Conservation (phyloP, 805 yeast genomes). For the Lachancea sp. region DNA sequence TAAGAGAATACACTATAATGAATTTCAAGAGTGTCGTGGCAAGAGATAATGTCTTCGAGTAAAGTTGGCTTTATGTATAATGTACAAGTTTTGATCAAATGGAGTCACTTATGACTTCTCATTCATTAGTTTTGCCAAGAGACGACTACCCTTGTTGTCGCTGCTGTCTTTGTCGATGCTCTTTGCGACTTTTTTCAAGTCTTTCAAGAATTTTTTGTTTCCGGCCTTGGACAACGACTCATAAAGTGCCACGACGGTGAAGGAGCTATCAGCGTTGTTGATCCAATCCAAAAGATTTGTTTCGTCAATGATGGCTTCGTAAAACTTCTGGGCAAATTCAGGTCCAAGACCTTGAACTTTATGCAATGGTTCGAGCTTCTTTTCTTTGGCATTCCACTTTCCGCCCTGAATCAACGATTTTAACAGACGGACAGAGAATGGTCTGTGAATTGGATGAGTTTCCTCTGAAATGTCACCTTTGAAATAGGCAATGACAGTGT, state of each 20-base stretch:
- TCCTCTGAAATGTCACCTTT: constrained; percentile 63
- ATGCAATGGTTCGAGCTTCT: constrained; percentile 40
- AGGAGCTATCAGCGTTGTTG: constrained; percentile 60
- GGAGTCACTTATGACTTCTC: background rate
- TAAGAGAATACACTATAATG: too few relatives aligned
- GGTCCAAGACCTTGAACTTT: constrained; percentile 46
- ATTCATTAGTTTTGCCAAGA: constrained; percentile 37
- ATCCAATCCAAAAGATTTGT: constrained; percentile 62
- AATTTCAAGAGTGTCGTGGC: background rate
- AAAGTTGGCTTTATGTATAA: background rate
- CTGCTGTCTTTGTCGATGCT: constrained; percentile 36
- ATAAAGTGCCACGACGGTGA: constrained; percentile 71
- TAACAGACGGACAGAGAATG: constrained; percentile 67
- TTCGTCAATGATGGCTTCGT: constrained; percentile 45
- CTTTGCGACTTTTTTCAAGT: constrained; percentile 46
- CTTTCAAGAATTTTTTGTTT: constrained; percentile 43
- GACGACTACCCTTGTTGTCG: constrained; percentile 62
- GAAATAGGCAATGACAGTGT: constrained; percentile 50
- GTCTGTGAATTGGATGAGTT: constrained; percentile 60
- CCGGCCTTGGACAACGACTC: constrained; percentile 54
- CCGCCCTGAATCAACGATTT: constrained; percentile 80
- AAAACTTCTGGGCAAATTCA: constrained; percentile 51
- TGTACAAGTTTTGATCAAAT: constrained; percentile 3
- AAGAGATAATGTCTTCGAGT: background rate
- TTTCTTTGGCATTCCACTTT: constrained; percentile 66